Conservation (phyloP, 139 green algal genomes). For the Tetraselmis striata region DNA sequence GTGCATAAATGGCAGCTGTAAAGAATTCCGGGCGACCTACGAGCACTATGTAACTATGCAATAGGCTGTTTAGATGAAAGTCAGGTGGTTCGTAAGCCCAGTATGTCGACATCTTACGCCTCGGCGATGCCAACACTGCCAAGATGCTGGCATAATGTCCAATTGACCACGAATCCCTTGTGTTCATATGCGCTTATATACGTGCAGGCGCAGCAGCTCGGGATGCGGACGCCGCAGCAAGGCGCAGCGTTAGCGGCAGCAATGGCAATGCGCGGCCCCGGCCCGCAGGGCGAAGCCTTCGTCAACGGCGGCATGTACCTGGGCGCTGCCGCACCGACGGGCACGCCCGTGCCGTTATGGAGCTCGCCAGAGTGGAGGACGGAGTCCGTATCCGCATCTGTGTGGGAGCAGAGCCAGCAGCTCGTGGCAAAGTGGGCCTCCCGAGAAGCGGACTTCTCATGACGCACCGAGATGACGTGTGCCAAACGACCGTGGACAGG, state of each 20-base stretch:
- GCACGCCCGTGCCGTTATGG: not conserved
- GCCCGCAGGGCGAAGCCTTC: not conserved
- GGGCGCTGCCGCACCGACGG: not conserved
- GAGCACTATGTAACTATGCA: not conserved
- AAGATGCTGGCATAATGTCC: not conserved
- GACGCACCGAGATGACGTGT: no score
- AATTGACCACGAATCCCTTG: not conserved
- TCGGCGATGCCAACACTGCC: no score
- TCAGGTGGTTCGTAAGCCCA: not conserved
- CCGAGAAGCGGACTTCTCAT: not conserved
- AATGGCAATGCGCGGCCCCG: not conserved
- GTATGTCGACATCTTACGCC: no score
- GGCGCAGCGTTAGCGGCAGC: not conserved
- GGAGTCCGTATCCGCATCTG: not conserved
- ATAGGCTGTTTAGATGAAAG: not conserved
- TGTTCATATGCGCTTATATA: no score
- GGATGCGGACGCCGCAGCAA: not conserved
- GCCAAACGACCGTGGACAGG: no score
- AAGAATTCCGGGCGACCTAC: no score
- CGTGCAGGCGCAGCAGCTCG: not conserved
- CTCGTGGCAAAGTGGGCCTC: not conserved
- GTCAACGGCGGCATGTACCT: not conserved
- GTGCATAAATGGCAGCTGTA: no score
- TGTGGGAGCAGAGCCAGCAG: not conserved
- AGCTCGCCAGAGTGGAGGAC: not conserved